A percentile compares a stretch with the other conserved stretches of the same genome.
Conservation (phyloP, 352 stramenopile genomes). For the Globisporangium emineosum region DNA sequence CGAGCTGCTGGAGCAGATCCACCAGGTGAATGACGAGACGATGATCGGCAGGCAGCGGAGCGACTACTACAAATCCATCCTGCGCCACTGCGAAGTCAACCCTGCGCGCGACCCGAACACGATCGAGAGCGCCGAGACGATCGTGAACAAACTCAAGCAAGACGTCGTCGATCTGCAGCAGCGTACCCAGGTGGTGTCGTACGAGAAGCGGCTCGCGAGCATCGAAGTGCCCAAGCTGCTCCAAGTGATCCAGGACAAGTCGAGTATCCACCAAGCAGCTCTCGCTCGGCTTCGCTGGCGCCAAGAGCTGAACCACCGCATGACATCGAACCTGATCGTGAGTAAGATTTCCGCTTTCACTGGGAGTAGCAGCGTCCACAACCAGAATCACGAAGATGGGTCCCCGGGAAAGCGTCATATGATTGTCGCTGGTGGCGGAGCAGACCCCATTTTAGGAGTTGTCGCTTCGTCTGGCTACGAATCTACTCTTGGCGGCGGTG, state of each 20-base stretch:
- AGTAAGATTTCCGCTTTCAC: slow-evolving; percentile 8
- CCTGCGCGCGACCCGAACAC: slow-evolving; percentile 73
- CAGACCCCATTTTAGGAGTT: not conserved
- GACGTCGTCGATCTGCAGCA: slow-evolving; percentile 72
- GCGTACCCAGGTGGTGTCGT: slow-evolving; percentile 61
- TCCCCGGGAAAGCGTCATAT: slow-evolving; percentile 6
- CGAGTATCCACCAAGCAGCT: slow-evolving; percentile 58
- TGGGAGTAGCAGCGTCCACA: not conserved
- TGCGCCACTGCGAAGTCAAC: slow-evolving; percentile 77
- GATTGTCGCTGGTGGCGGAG: not conserved
- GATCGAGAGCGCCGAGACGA: slow-evolving; percentile 65
- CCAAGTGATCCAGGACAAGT: slow-evolving; percentile 64
- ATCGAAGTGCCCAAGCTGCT: slow-evolving; percentile 67
- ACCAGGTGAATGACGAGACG: slow-evolving; percentile 54
- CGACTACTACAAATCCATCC: slow-evolving; percentile 79
- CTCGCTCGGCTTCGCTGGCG: slow-evolving; percentile 65
- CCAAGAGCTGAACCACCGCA: slow-evolving; percentile 55
- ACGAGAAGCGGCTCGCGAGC: slow-evolving; percentile 59
- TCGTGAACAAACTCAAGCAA: slow-evolving; percentile 56
- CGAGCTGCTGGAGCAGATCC: slow-evolving; percentile 64
- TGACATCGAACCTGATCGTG: slow-evolving; percentile 20
- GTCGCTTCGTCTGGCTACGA: not conserved
- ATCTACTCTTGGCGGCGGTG: not conserved
- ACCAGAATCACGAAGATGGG: not conserved
- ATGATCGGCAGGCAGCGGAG: slow-evolving; percentile 56